A percentile compares a stretch with the other conserved stretches of the same genome.
These are phyloP conservation scores for Chaetomiaceae sp. DNA, from an alignment of 2,329 filamentous ascomycete species.

Conservation along the genomic window DNA sequence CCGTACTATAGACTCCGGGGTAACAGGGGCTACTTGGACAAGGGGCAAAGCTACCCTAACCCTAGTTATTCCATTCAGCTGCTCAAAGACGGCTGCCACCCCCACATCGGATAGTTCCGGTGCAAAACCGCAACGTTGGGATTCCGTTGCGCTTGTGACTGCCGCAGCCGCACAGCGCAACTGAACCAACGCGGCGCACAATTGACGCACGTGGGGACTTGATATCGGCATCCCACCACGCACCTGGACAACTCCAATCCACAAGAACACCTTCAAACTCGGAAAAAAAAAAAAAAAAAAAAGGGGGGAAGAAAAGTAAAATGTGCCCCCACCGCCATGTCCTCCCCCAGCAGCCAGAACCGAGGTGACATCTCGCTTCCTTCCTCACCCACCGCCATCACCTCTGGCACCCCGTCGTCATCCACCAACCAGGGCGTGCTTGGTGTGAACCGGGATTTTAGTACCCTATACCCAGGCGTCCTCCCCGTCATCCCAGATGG, in stretches of 20 bases:
- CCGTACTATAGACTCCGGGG: too few relatives aligned
- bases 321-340: conserved; percentile 23
- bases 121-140: neutral
- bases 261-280: too few relatives aligned
- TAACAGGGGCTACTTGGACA: too few relatives aligned
- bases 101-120: conserved; percentile 1
- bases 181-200: neutral
- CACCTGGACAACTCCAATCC: too few relatives aligned
- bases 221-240: too few relatives aligned
- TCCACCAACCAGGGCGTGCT: neutral
- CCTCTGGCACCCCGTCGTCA: neutral
- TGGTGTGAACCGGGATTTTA: neutral
- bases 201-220: too few relatives aligned
- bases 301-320: neutral
- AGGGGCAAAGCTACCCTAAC: too few relatives aligned
- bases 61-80: too few relatives aligned
- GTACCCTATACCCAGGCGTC: conserved; percentile 1
- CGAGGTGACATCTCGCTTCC: conserved; percentile 11
- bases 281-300: too few relatives aligned
- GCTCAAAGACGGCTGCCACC: too few relatives aligned
- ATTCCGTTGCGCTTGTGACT: neutral
- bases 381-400: neutral
- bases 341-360: conserved; percentile 12
- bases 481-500: conserved; percentile 23
- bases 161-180: neutral